Base-by-base conservation (phyloP, 2,329 filamentous ascomycete species). In the Teratosphaeria zuluensis region DNA sequence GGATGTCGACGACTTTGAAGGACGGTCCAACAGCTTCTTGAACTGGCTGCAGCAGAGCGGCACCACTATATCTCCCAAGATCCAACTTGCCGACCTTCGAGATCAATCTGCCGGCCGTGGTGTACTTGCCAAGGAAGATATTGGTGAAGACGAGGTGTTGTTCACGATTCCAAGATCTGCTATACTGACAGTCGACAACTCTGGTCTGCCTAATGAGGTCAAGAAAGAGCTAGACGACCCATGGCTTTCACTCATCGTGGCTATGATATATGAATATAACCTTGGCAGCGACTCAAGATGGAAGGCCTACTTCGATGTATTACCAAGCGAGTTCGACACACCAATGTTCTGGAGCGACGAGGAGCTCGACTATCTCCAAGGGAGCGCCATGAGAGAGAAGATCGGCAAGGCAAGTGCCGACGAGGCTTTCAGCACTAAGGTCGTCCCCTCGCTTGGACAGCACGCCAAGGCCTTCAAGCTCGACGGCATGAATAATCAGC, bases 341-440 rank as follows among this genome's bases (percentile, higher is more conserved):
- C 81, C 92, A 63, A 96, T 96, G 88, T 96, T 92, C 75, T 96
- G 92, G 92, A 77, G 81, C 1, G 76, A 81, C 0, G 75, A 77
- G 0, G 90, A 96, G 71, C 78, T 96, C 2, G 74, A 77, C 0
- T 80, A 87, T 66, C 81, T 96, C 8, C 86, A 92, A 74, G 88
- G 86, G 19, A 92, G 89, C 69, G 83, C 89, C 0, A 83, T 94
- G n/a, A 72, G 85, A 2, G 75, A 81, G 61, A 92, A 91, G 70
- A 87, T 96, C 63, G 91, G 90, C 54, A 89, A 84, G 64, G 77
- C 81, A 4, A 79, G 82, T 57, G 90, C 90, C 2, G 86, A 95
- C 60, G 74, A 80, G 51, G 84, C 84, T 71, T 91, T 95, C 68
- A 77, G 78, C 7, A 73, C 80, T 35, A 75, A 77, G 30, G 71